Evolutionary conservation across 2,329 filamentous ascomycete genomes (phyloP).

Genomic region (Aureobasidium uvarum): DNA sequence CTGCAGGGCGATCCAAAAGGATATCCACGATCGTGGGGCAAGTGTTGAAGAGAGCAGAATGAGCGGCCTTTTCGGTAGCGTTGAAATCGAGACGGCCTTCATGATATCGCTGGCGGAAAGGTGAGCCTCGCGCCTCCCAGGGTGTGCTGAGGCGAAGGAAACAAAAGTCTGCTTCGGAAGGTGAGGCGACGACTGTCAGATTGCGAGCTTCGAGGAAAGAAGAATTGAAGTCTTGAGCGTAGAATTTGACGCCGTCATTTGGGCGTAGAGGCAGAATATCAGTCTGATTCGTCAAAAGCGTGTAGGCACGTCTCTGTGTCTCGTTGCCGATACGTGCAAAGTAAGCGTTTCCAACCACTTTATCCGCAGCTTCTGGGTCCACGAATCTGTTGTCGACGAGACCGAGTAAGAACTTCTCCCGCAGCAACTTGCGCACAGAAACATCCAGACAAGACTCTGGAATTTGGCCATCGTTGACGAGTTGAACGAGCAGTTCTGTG

Average conservation of each 20-base stretch:
- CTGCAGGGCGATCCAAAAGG: conserved; percentile 3
- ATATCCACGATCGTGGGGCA: conserved; percentile 15
- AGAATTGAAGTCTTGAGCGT: not conserved
- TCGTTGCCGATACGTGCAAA: conserved; percentile 13
- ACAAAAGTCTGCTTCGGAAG: conserved; percentile 8
- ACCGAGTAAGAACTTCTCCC: conserved; percentile 13
- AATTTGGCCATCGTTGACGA: not conserved
- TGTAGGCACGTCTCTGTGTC: conserved; percentile 15
- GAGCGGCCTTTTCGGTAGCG: not conserved
- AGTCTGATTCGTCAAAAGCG: not conserved
- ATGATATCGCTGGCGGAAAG: conserved; percentile 17
- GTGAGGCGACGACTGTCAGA: not conserved
- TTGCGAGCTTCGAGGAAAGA: not conserved
- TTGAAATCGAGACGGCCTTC: conserved; percentile 21
- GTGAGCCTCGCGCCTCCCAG: conserved; percentile 1
- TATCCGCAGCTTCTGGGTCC: conserved; percentile 9
- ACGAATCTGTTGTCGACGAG: conserved; percentile 15
- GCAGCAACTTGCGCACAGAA: conserved; percentile 10
- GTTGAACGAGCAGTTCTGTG: not conserved
- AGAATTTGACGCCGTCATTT: not conserved
- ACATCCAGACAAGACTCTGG: not conserved
- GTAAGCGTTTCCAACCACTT: conserved; percentile 9
- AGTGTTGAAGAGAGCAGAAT: not conserved
- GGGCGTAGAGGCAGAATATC: not conserved
- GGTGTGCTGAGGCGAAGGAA: conserved; percentile 7